These are phyloP conservation scores for Stagonosporopsis vannaccii DNA, from an alignment of 2,329 filamentous ascomycete genomes.

Conservation along the genomic window DNA sequence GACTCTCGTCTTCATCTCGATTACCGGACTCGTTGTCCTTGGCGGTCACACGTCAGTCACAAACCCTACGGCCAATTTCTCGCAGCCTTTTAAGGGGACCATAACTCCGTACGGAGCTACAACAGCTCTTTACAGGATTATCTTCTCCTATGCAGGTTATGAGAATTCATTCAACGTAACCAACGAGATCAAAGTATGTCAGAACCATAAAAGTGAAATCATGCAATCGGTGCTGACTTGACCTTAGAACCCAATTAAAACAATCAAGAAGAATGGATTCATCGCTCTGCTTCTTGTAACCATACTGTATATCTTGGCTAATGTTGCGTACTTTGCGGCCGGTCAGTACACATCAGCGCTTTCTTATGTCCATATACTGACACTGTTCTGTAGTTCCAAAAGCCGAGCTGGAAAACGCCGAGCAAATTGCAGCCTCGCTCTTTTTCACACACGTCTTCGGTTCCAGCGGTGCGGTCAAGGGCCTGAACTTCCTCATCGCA, in stretches of 20 bases:
- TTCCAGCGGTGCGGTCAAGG: constrained; percentile 56
- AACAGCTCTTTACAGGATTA: constrained; percentile 65
- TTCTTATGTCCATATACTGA: not conserved
- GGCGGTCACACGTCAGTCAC: constrained; percentile 61
- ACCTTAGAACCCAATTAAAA: constrained; percentile 60
- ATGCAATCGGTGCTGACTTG: not conserved
- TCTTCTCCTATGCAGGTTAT: constrained; percentile 66
- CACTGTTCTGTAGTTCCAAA: constrained; percentile 53
- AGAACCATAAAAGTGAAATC: too few species aligned
- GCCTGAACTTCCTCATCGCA: constrained; percentile 64
- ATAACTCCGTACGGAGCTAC: constrained; percentile 60
- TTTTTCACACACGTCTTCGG: constrained; percentile 68
- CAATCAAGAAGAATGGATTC: constrained; percentile 56
- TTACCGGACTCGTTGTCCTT: constrained; percentile 67
- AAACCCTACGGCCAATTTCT: constrained; percentile 63
- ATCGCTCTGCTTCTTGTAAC: constrained; percentile 60
- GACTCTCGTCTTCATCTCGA: constrained; percentile 61
- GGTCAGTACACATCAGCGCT: constrained; percentile 46
- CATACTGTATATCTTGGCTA: constrained; percentile 65
- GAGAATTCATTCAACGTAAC: constrained; percentile 68
- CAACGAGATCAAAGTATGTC: constrained; percentile 61
- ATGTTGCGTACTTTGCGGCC: constrained; percentile 68
- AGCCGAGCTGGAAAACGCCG: constrained; percentile 58
- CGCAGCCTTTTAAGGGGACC: constrained; percentile 61
- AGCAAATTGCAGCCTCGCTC: constrained; percentile 61